These are phyloP conservation scores for Teratosphaeriaceae sp. DNA, from an alignment of 2,329 filamentous ascomycete genomes.

Conservation along the genomic window DNA sequence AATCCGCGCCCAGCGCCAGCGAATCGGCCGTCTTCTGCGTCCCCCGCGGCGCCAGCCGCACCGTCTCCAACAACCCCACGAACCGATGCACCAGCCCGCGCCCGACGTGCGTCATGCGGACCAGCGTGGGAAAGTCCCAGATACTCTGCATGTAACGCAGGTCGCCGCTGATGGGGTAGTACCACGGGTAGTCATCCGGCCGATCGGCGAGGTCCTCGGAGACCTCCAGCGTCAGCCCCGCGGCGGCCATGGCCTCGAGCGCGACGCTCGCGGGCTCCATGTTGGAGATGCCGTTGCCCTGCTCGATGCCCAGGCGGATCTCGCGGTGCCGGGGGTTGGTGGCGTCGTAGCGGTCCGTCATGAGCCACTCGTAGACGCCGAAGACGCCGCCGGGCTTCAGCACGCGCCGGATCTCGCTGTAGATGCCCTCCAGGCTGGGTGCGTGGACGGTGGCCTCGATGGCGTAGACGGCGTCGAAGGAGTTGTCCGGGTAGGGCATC, in stretches of 20 bases:
- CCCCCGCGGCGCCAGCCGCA: slow-evolving; percentile 70
- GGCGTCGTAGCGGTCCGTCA: slow-evolving; percentile 94
- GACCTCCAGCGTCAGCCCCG: slow-evolving; percentile 76
- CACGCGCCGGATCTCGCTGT: slow-evolving; percentile 89
- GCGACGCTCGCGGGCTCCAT: slow-evolving; percentile 87
- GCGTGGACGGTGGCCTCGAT: slow-evolving; percentile 97
- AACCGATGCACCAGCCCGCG: slow-evolving; percentile 69
- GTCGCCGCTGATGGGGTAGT: slow-evolving; percentile 83
- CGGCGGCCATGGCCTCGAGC: slow-evolving; percentile 72
- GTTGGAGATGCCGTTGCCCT: slow-evolving; percentile 93
- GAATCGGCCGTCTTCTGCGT: slow-evolving; percentile 95
- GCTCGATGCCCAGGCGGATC: slow-evolving; percentile 90
- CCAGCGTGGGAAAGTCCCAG: slow-evolving; percentile 73
- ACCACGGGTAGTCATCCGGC: slow-evolving; percentile 76
- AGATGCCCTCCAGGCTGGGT: slow-evolving; percentile 82
- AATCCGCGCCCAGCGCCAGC: slow-evolving; percentile 73
- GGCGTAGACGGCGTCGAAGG: slow-evolving; percentile 90
- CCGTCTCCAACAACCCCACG: slow-evolving; percentile 66
- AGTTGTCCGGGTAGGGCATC: slow-evolving; percentile 90
- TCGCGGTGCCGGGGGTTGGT: slow-evolving; percentile 77
- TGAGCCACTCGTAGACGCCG: slow-evolving; percentile 98
- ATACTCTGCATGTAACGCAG: slow-evolving; percentile 75
- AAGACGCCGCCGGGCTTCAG: slow-evolving; percentile 94
- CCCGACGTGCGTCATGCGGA: slow-evolving; percentile 82
- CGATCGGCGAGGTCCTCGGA: slow-evolving; percentile 81